A percentile compares a stretch with the other conserved stretches of the same genome.
phyloP scores from a whole-genome alignment of 345 rosid species.

The Eucalyptus victrix region DNA sequence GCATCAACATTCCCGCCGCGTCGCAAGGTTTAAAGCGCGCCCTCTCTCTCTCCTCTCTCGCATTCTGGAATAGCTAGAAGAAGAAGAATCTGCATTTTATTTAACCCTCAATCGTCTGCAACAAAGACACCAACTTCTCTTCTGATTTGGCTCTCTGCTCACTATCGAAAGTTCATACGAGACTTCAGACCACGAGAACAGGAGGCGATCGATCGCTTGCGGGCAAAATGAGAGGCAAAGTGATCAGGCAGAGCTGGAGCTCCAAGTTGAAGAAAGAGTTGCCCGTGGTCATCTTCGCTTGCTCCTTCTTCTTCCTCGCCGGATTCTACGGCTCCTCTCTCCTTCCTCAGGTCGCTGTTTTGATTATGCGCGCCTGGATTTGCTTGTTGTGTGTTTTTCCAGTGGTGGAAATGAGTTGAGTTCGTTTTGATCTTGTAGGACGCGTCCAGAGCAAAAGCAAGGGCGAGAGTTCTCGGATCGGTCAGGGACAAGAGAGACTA shows the following conservation, averaged over 20 bases:
- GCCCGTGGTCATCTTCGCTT: constrained; percentile 2
- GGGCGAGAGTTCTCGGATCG: constrained; percentile 11
- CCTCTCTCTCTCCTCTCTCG: not conserved
- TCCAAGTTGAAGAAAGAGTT: constrained; percentile 18
- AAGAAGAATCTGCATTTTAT: not conserved
- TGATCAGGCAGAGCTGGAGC: not conserved
- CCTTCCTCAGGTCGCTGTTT: constrained; percentile 18
- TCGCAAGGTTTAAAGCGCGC: not conserved
- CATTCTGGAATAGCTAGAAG: not conserved
- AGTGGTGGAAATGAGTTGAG: not conserved
- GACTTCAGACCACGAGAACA: not conserved
- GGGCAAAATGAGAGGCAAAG: not conserved
- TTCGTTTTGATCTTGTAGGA: not conserved
- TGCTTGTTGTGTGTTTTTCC: not conserved
- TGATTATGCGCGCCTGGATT: not conserved
- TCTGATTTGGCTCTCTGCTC: not conserved
- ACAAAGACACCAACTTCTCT: not conserved
- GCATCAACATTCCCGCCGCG: not conserved
- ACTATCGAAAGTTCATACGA: not conserved
- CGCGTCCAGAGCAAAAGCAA: not conserved
- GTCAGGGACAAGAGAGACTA: constrained; percentile 2
- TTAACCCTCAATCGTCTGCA: not conserved
- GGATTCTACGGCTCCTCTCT: constrained; percentile 34
- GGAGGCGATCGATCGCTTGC: not conserved
- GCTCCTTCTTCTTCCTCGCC: constrained; percentile 31